Evolutionary conservation across 169 alveolate genomes (phyloP).

Genomic region (Cryptosporidium bovis): DNA sequence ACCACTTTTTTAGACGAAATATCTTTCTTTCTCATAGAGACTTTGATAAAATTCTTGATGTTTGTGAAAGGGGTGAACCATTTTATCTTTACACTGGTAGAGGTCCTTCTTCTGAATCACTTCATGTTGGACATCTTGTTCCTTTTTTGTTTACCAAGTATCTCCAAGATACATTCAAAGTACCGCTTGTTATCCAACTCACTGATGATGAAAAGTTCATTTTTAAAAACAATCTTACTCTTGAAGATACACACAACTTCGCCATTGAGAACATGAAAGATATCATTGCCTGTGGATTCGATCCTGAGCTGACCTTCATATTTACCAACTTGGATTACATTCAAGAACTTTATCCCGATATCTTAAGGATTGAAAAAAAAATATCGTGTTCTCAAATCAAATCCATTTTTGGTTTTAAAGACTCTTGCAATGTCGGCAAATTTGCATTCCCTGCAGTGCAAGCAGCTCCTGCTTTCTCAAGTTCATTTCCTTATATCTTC

Average conservation of each 20-base stretch:
- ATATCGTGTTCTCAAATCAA: slow-evolving; percentile 93
- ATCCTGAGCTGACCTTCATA: slow-evolving; percentile 97
- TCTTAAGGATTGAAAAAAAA: slow-evolving; percentile 92
- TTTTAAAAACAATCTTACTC: slow-evolving; percentile 91
- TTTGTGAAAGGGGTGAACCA: slow-evolving; percentile 92
- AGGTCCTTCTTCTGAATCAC: slow-evolving; percentile 98
- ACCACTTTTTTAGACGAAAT: slow-evolving; percentile 90
- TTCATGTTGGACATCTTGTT: slow-evolving; percentile 98
- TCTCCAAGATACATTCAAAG: slow-evolving; percentile 96
- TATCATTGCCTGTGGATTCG: slow-evolving; percentile 99
- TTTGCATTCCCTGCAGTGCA: slow-evolving; percentile 97
- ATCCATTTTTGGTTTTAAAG: slow-evolving; percentile 93
- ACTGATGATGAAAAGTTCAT: slow-evolving; percentile 99
- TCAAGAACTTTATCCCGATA: slow-evolving; percentile 88
- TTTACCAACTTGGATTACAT: slow-evolving; percentile 85
- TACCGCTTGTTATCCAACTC: slow-evolving; percentile 97
- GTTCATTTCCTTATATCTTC: slow-evolving; percentile 93
- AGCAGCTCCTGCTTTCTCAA: slow-evolving; percentile 96
- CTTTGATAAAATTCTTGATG: slow-evolving; percentile 91
- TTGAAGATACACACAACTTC: slow-evolving; percentile 87
- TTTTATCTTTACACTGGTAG: slow-evolving; percentile 98
- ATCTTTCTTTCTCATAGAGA: slow-evolving; percentile 99
- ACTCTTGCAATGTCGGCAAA: slow-evolving; percentile 94
- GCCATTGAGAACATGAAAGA: slow-evolving; percentile 98
- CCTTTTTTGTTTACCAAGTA: slow-evolving; percentile 98